Percentiles rank a stretch among this genome's conserved stretches.
These are phyloP conservation scores for Fusarium siculi DNA, from an alignment of 2,329 filamentous ascomycete genomes.

Conservation along the genomic window DNA sequence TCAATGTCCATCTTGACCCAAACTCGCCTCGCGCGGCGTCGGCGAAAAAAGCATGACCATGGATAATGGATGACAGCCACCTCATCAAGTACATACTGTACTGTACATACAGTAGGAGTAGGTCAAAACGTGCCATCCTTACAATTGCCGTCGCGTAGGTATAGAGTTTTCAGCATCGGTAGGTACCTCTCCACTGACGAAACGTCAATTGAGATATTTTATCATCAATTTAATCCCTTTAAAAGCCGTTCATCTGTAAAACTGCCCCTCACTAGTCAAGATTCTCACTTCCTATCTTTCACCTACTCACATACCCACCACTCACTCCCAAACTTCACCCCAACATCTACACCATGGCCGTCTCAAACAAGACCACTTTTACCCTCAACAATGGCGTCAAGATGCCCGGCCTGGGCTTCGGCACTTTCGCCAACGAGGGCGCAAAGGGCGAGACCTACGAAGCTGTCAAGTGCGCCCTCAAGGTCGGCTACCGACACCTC, in stretches of 20 bases:
- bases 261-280: neutral
- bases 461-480: conserved; percentile 55
- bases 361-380: conserved; percentile 50
- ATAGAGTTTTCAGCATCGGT: neutral
- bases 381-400: conserved; percentile 64
- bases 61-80: conserved; percentile 6
- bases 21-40: conserved; percentile 23
- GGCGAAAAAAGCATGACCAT: conserved; percentile 3
- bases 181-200: conserved; percentile 6
- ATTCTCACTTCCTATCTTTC: neutral
- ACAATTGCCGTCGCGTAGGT: neutral
- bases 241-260: conserved; percentile 17
- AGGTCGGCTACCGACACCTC: conserved; percentile 57
- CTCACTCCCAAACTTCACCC: conserved; percentile 3
- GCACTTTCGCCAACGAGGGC: conserved; percentile 74
- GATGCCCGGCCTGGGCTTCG: conserved; percentile 72
- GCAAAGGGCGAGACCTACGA: conserved; percentile 45
- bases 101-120: neutral
- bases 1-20: conserved; percentile 9
- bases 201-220: conserved; percentile 22
- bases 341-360: conserved; percentile 25
- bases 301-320: conserved; percentile 15
- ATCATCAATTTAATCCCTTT: conserved; percentile 7
- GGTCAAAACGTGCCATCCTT: conserved; percentile 5
- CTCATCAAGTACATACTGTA: conserved; percentile 9